Conservation (phyloP, 441 rosid species). For the Adansonia grandidieri region DNA sequence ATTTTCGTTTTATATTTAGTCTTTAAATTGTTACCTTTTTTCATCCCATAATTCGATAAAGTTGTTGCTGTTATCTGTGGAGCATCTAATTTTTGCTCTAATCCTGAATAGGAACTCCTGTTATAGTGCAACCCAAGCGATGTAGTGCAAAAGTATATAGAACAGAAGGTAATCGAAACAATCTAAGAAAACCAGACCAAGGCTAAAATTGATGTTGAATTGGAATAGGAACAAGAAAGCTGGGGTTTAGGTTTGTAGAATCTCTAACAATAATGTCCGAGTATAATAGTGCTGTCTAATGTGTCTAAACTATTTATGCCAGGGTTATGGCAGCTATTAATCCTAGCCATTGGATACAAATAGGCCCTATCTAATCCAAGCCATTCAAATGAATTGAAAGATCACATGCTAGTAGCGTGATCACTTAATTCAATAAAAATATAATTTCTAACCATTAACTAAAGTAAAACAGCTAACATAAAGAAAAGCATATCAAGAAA, state of each 20-base stretch:
- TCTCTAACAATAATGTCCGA: conserved; percentile 3
- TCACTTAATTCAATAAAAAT: too few relatives aligned
- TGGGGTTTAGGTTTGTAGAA: not conserved
- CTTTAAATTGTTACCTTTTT: not conserved
- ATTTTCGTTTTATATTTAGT: not conserved
- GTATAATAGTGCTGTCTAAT: not conserved
- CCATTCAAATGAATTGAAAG: too few relatives aligned
- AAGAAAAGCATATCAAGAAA: too few relatives aligned
- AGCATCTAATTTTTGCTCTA: not conserved
- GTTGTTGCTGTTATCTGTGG: not conserved
- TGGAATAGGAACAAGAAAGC: not conserved
- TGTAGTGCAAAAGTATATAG: not conserved
- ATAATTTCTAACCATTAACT: too few relatives aligned
- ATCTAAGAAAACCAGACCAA: not conserved
- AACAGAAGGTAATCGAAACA: not conserved
- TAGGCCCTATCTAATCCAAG: too few relatives aligned
- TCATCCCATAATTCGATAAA: not conserved
- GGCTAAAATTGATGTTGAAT: conserved; percentile 1
- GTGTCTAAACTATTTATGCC: not conserved
- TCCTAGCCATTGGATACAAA: not conserved
- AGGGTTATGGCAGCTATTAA: not conserved
- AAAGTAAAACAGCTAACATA: too few relatives aligned
- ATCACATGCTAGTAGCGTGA: too few relatives aligned
- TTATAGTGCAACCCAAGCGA: not conserved
- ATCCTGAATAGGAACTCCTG: not conserved